Conservation (phyloP, 2,329 filamentous ascomycete species). For the Claviceps lovelessii region DNA sequence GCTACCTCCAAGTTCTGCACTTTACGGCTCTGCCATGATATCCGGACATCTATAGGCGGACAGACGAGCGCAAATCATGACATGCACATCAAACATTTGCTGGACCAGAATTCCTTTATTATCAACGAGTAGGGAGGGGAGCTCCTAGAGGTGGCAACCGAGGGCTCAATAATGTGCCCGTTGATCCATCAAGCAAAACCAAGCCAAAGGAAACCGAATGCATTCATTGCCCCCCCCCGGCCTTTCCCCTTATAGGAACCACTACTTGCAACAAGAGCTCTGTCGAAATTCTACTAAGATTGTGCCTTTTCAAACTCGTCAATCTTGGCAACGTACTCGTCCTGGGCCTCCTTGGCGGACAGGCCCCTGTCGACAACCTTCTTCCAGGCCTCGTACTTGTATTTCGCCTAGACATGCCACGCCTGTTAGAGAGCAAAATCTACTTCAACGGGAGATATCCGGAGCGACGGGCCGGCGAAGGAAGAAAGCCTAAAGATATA, state of each 20-base stretch:
- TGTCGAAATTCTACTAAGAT: neutral
- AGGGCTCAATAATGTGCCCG: no score
- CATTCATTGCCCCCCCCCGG: no score
- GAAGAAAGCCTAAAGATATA: no score
- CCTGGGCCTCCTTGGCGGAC: conserved; percentile 54
- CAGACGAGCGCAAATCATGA: neutral
- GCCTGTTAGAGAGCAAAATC: neutral
- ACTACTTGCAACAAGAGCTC: neutral
- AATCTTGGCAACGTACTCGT: conserved; percentile 59
- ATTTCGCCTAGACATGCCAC: neutral
- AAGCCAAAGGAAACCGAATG: no score
- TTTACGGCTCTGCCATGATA: neutral
- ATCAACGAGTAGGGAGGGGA: no score
- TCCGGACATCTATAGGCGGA: neutral
- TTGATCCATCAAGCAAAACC: no score
- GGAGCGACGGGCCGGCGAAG: no score
- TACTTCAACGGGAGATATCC: neutral
- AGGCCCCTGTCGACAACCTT: conserved; percentile 49
- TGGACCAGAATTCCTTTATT: neutral
- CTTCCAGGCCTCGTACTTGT: conserved; percentile 3
- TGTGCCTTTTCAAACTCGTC: conserved; percentile 47
- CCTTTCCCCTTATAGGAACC: neutral
- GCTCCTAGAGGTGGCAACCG: no score
- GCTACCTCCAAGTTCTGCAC: no score
- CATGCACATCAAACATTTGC: neutral